Base-by-base conservation (phyloP, 2,329 filamentous ascomycete genomes). In the Neofusicoccum laricinum region DNA sequence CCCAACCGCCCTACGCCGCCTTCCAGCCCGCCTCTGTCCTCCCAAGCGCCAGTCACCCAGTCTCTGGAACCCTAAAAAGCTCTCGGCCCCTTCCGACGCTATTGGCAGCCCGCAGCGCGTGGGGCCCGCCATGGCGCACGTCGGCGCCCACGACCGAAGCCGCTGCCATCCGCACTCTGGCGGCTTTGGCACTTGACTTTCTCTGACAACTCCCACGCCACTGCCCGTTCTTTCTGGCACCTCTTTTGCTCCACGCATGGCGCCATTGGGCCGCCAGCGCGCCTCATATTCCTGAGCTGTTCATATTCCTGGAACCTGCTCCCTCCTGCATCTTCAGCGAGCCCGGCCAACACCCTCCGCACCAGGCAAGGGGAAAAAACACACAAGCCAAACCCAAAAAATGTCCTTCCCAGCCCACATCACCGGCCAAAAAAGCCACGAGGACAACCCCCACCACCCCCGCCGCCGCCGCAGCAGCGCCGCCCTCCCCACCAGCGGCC, bases 331-430 rank as follows among this genome's bases (percentile, higher is more conserved):
- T n/a, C n/a, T n/a, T n/a, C n/a, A n/a, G n/a, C 11, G 7, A 30
- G 25, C 25, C 25, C 25, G 25, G 4, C 25, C 5, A 30, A 15
- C 21, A 7, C 17, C n/a, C 32, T n/a, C 34, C n/a, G 25, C 34
- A 38, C 8, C 34, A 2, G 2, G 7, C 25, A 3, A 34, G 30
- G n/a, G 2, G 15, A 11, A 6, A 46, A 36, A 12, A 36, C 8
- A 21, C 8, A 38, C 10, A 59, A 30, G 10, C 14, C n/a, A 15
- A 59, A 46, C 5, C 10, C 30, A n/a, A 2, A 55, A 14, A 6
- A 51, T 45, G 19, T 40, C 62, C 17, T 19, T 64, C 21, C 62
- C 50, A 19, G 41, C 43, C 6, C 40, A 36, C 50, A 64, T 64
- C 8, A 49, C 50, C 34, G 62, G 62, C 19, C 21, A 21, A 19